Base-by-base conservation (phyloP, 1,139 yeast genomes). In the Casaregolazyma suthepensis region DNA sequence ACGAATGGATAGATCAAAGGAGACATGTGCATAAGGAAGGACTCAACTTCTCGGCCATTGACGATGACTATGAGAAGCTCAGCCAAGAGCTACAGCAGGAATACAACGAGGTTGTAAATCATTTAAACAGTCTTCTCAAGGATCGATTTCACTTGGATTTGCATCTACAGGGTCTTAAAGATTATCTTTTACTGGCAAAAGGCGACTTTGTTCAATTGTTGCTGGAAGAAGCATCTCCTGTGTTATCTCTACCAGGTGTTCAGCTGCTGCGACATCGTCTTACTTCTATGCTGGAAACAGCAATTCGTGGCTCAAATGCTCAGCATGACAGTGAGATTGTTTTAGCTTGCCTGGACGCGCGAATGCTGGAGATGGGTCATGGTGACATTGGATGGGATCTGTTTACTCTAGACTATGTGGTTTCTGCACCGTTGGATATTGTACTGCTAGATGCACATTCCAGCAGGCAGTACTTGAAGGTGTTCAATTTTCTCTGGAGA, bases 401-500 rank as follows among this genome's bases (percentile, higher is more conserved):
- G 3, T 91, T 93, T 67, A 89, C 97, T 0, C 72, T 93, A 48
- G 97, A 90, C 64, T 93, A 87, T 66, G 76, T 83, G 51, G 73
- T 89, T 4, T 85, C 80, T 49, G 69, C 79, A 17, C 65, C 91
- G 81, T 18, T 75, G 43, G 72, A 71, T 44, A 59, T 63, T 23
- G 71, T 71, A 7, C 59, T 75, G 5, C 57, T 75, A 45, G 72
- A 72, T 54, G 57, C 61, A 13, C 55, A 53, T 42, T 65, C 80
- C 3, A 73, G 76, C 44, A 76, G 75, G 49, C 89, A 85, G 59
- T 93, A 93, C 65, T 74, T 89, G 53, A 80, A 87, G 61, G 80
- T 91, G 61, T 93, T 93, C 71, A 88, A 90, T 64, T 88, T 90
- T 63, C 68, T 93, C 43, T 88, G 97, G 91, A 80, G 85, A 58